Conservation (phyloP, 345 rosid genomes). For the Eucalyptus brandiana region DNA sequence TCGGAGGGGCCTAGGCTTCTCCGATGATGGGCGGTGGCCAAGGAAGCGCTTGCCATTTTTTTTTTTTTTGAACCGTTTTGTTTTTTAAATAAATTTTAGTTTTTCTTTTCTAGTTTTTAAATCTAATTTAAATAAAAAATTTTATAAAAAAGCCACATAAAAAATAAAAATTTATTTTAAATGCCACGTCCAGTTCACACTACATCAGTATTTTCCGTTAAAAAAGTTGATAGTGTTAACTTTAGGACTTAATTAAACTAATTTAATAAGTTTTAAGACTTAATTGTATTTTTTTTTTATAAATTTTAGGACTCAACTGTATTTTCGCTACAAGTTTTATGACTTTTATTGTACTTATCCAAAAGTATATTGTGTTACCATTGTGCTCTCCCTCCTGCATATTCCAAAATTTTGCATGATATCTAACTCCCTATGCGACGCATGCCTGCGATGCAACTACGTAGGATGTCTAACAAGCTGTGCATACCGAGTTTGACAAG, state of each 20-base stretch:
- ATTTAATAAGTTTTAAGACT: too few species aligned
- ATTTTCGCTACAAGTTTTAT: too few species aligned
- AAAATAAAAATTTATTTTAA: too few species aligned
- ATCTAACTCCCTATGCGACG: background rate
- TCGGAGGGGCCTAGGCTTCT: too few species aligned
- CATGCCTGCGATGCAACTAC: background rate
- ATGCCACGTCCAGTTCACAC: rapidly evolving
- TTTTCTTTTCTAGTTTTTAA: too few species aligned
- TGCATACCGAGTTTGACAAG: background rate
- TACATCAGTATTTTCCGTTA: rapidly evolving
- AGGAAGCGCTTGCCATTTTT: too few species aligned
- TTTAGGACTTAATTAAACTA: rapidly evolving
- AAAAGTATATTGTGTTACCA: background rate
- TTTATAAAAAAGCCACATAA: too few species aligned
- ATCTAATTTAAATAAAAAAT: too few species aligned
- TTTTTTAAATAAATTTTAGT: too few species aligned
- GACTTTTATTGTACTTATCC: rapidly evolving
- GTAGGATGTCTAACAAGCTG: background rate
- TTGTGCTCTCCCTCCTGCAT: background rate
- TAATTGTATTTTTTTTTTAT: rapidly evolving
- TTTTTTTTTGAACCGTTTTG: too few species aligned
- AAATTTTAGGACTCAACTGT: rapidly evolving
- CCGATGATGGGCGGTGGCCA: rapidly evolving
- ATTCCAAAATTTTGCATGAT: background rate
- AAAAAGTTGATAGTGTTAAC: too few species aligned